These are phyloP conservation scores for Schizosaccharomyces octosporus DNA, from an alignment of 805 yeast genomes.

Conservation along the genomic window DNA sequence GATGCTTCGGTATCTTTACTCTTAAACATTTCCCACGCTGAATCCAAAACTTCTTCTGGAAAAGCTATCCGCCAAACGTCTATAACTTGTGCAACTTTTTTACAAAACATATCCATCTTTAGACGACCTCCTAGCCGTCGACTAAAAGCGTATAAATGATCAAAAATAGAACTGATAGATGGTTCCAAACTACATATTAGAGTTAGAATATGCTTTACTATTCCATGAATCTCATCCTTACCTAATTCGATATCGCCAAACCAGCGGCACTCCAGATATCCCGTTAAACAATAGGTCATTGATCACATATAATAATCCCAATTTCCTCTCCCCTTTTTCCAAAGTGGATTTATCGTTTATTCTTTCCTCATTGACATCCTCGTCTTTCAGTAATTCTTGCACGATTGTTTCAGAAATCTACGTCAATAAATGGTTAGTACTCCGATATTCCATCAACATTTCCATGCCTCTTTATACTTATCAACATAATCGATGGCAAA, in stretches of 20 bases:
- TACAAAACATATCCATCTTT: background rate
- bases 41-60: background rate
- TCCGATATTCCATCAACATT: background rate
- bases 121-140: background rate
- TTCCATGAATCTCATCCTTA: background rate
- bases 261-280: background rate
- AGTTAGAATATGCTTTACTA: background rate
- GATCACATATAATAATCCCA: background rate
- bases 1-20: background rate
- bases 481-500: background rate
- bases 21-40: background rate
- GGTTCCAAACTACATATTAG: background rate
- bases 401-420: background rate
- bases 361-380: background rate
- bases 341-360: background rate
- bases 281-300: background rate
- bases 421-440: no score
- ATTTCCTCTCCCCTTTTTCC: background rate
- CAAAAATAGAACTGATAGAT: background rate
- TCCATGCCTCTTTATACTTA: background rate
- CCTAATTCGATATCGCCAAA: background rate
- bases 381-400: background rate
- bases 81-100: background rate
- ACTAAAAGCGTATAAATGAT: background rate
- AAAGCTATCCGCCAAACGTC: background rate